phyloP scores from a whole-genome alignment of 176 grass and related monocot genomes.

The Metroxylon sagu region DNA sequence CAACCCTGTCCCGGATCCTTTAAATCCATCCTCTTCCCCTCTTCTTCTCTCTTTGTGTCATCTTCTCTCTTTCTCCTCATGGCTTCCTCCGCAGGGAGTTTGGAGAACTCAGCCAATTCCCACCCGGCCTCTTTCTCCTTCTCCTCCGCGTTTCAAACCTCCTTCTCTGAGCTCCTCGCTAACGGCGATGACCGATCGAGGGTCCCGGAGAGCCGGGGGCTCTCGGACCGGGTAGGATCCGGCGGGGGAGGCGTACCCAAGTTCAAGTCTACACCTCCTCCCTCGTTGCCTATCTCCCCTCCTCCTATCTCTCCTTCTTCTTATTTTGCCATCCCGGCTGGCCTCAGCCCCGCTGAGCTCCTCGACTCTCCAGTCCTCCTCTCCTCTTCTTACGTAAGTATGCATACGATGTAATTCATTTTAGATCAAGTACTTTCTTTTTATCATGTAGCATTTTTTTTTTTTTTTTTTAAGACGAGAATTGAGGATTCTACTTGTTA shows the following conservation, averaged over 20 bases:
- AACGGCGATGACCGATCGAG: background rate
- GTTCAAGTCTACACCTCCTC: constrained; percentile 40
- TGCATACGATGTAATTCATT: background rate
- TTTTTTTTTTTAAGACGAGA: no score
- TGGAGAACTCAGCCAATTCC: constrained; percentile 18
- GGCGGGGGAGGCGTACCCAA: constrained; percentile 12
- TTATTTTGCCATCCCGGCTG: constrained; percentile 34
- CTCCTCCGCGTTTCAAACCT: constrained; percentile 1
- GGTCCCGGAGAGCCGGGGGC: background rate
- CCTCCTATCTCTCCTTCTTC: constrained; percentile 45
- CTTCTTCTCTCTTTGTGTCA: background rate
- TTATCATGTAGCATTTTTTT: no score
- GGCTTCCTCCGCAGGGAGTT: constrained; percentile 50
- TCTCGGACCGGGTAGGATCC: background rate
- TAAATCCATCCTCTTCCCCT: no score
- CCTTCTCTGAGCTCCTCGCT: constrained; percentile 32
- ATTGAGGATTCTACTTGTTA: no score
- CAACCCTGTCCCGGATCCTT: no score
- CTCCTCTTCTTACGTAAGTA: constrained; percentile 33
- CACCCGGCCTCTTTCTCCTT: constrained; percentile 35
- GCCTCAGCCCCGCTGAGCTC: constrained; percentile 46
- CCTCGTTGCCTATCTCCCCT: constrained; percentile 49
- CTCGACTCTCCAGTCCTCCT: constrained; percentile 73
- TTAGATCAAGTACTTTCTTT: background rate
- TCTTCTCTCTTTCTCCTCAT: constrained; percentile 8